Percentiles rank a stretch among this genome's conserved stretches.
Evolutionary conservation across 225 moss, liverwort and hornwort species (phyloP).

Genomic region (Ulota crispa): DNA sequence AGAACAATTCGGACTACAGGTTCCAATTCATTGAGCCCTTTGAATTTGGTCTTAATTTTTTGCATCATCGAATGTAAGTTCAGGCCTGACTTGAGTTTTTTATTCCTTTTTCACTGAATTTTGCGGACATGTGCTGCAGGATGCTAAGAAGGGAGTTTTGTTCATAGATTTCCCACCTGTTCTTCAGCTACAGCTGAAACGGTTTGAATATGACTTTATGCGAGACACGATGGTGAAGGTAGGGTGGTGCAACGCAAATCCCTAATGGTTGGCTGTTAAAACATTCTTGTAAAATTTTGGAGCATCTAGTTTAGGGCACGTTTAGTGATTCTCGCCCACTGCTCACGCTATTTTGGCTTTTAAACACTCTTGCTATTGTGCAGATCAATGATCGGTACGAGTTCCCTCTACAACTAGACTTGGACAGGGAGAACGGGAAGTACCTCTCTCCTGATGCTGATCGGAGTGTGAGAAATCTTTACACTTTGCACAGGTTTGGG

Average conservation of each 20-base stretch:
- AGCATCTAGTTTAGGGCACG: not conserved
- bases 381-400: conserved; percentile 99
- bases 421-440: conserved; percentile 89
- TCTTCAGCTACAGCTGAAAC: conserved; percentile 95
- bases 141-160: conserved; percentile 93
- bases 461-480: conserved; percentile 93
- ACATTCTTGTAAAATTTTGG: conserved; percentile 1
- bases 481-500: conserved; percentile 88
- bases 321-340: not conserved
- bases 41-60: not conserved
- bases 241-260: conserved; percentile 4
- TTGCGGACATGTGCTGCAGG: conserved; percentile 44
- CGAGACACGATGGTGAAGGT: conserved; percentile 99
- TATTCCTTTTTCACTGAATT: not conserved
- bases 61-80: not conserved
- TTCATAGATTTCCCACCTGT: conserved; percentile 99
- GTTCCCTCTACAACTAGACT: conserved; percentile 96
- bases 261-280: not conserved
- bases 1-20: conserved; percentile 84
- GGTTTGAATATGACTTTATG: conserved; percentile 97
- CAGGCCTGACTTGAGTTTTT: not conserved
- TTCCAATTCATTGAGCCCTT: not conserved
- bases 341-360: not conserved
- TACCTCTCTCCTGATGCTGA: conserved; percentile 99
- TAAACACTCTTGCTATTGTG: not conserved